These are phyloP conservation scores for Trypanosoma avium DNA, from an alignment of 208 protist species.

Conservation along the genomic window DNA sequence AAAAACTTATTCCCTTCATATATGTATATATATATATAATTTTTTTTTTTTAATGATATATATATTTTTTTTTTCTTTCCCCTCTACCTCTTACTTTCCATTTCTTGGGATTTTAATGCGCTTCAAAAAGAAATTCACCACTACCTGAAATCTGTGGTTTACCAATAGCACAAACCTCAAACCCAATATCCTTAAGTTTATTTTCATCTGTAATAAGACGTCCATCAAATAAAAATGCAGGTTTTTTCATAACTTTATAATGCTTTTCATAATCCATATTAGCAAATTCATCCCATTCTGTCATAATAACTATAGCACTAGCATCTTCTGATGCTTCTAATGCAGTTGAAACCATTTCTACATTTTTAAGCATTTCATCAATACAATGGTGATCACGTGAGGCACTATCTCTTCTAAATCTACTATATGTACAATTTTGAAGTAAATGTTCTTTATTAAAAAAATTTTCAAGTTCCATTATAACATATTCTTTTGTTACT, in stretches of 20 bases:
- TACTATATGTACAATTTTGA: conserved; percentile 1
- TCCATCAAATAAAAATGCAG: conserved; percentile 97
- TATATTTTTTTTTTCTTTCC: too few relatives aligned
- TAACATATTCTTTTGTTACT: conserved; percentile 53
- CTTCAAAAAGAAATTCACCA: conserved; percentile 1
- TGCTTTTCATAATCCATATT: conserved; percentile 82
- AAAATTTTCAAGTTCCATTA: conserved; percentile 67
- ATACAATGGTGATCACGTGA: not conserved
- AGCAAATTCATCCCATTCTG: conserved; percentile 98
- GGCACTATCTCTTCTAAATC: not conserved
- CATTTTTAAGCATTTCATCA: conserved; percentile 25
- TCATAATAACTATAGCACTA: conserved; percentile 93
- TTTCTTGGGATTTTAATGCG: not conserved
- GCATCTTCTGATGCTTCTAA: conserved; percentile 74
- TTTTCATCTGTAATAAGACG: conserved; percentile 79
- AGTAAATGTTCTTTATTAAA: conserved; percentile 38
- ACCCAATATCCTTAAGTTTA: conserved; percentile 84
- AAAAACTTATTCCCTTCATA: too few relatives aligned
- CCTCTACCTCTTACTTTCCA: too few relatives aligned
- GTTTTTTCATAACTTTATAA: conserved; percentile 93
- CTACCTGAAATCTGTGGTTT: conserved; percentile 17
- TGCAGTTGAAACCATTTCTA: conserved; percentile 39
- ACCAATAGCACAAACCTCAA: conserved; percentile 88
- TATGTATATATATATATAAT: too few relatives aligned
- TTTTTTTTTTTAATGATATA: too few relatives aligned